These are phyloP conservation scores for Oryza nivara DNA, from an alignment of 176 grass and related monocot genomes.

Conservation along the genomic window DNA sequence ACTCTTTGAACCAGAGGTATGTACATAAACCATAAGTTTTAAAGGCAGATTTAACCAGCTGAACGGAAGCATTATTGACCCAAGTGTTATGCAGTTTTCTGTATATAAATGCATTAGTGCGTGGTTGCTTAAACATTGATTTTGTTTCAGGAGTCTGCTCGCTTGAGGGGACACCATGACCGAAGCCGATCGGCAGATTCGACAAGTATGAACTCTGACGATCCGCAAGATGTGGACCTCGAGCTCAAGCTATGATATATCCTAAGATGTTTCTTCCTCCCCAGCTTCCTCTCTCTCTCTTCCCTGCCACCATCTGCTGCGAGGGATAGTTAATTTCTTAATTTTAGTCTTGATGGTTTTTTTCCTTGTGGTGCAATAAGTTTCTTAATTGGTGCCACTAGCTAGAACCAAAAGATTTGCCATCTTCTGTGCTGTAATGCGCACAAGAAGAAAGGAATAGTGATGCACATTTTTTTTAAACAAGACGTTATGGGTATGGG, in stretches of 20 bases:
- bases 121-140: conserved; percentile 19
- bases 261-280: conserved; percentile 20
- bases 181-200: conserved; percentile 65
- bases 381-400: conserved; percentile 58
- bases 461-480: conserved; percentile 20
- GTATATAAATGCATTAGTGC: background rate
- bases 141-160: conserved; percentile 42
- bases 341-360: conserved; percentile 33
- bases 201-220: conserved; percentile 52
- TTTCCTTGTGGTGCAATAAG: conserved; percentile 60
- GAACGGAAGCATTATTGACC: conserved; percentile 17
- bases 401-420: conserved; percentile 43
- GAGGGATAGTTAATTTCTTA: conserved; percentile 26
- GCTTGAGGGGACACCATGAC: conserved; percentile 49
- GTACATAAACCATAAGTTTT: background rate
- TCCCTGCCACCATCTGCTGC: conserved; percentile 25
- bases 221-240: conserved; percentile 74
- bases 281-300: background rate
- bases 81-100: conserved; percentile 21
- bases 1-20: conserved; percentile 59
- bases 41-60: background rate
- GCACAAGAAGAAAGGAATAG: conserved; percentile 46
- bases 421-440: conserved; percentile 51
- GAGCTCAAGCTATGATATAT: conserved; percentile 76
- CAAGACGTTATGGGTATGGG: conserved; percentile 36